phyloP scores from a whole-genome alignment of 257 asterid species.

The Solanum lycopersicoides region DNA sequence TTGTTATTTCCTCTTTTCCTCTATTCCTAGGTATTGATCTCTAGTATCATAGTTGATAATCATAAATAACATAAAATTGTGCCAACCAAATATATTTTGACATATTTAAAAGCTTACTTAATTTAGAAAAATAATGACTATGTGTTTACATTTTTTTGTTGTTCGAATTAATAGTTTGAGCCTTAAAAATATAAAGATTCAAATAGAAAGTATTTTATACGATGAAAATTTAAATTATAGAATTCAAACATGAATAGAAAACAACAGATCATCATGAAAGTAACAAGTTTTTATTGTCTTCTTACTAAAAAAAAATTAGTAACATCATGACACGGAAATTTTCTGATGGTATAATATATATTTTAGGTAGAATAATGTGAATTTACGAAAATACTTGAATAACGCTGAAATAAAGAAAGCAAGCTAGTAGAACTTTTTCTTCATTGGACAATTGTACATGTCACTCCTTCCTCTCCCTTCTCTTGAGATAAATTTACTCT shows the following conservation, averaged over 20 bases:
- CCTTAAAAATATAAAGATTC: background rate
- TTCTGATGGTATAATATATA: background rate
- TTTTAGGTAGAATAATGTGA: background rate
- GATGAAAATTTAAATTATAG: background rate
- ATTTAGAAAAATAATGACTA: background rate
- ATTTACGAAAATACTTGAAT: conserved; percentile 2
- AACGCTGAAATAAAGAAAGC: background rate
- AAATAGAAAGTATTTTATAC: background rate
- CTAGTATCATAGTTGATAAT: background rate
- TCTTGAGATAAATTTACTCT: background rate
- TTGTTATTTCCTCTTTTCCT: background rate
- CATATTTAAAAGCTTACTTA: background rate
- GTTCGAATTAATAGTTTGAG: background rate
- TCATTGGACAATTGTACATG: background rate
- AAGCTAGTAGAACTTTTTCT: conserved; percentile 28
- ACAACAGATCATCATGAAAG: background rate
- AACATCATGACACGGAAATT: background rate
- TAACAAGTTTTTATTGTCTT: background rate
- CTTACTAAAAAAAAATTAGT: background rate
- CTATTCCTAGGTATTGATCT: background rate
- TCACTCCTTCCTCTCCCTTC: background rate
- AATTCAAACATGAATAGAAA: background rate
- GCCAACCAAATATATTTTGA: background rate
- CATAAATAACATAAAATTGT: background rate
- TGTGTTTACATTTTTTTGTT: background rate